These are phyloP conservation scores for Saturnispora dispora DNA, from an alignment of 805 yeast species.

Conservation along the genomic window DNA sequence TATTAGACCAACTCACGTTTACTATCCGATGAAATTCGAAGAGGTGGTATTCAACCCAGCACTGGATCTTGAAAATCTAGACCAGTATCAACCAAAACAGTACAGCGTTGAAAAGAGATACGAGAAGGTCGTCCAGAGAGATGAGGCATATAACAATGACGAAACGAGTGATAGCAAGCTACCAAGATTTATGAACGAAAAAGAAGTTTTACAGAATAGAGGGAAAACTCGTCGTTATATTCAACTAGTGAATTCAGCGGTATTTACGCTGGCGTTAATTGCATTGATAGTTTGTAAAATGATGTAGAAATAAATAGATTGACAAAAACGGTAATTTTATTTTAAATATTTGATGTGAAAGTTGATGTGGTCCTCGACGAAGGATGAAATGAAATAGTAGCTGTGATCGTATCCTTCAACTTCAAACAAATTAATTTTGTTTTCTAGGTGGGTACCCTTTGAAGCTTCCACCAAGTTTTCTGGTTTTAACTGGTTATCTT, in stretches of 20 bases:
- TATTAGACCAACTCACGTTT: slow-evolving; percentile 4
- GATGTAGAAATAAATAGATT: not conserved
- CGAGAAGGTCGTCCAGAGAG: not conserved
- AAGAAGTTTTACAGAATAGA: not conserved
- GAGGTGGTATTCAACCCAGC: slow-evolving; percentile 25
- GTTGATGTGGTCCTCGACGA: slow-evolving; percentile 73
- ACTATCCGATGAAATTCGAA: slow-evolving; percentile 12
- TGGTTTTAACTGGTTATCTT: slow-evolving; percentile 54
- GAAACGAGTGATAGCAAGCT: not conserved
- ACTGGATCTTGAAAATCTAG: slow-evolving; percentile 25
- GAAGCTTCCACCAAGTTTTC: slow-evolving; percentile 58
- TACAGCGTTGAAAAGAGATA: slow-evolving; percentile 21
- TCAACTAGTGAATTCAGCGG: not conserved
- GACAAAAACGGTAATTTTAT: slow-evolving; percentile 14
- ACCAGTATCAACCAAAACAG: slow-evolving; percentile 25
- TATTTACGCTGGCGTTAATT: not conserved
- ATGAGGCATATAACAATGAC: not conserved
- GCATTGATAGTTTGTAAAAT: not conserved
- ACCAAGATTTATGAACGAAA: not conserved
- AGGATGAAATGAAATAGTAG: slow-evolving; percentile 74
- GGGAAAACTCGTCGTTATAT: not conserved
- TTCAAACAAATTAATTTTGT: slow-evolving; percentile 46
- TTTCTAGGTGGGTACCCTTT: slow-evolving; percentile 48
- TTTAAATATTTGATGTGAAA: slow-evolving; percentile 62
- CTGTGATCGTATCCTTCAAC: slow-evolving; percentile 89